Conservation (phyloP, 805 yeast species). For the Pichia exigua region DNA sequence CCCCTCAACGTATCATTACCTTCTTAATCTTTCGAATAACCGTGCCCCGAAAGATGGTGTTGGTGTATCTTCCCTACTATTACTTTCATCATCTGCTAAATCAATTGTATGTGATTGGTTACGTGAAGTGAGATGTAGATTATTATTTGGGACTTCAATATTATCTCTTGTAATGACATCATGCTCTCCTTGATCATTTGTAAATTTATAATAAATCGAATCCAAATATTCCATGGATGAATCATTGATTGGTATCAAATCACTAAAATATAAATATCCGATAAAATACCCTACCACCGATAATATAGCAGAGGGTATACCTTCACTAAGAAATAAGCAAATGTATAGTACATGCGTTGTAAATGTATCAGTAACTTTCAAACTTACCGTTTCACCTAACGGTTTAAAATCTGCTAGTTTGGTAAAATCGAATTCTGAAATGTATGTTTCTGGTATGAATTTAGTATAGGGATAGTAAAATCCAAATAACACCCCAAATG, state of each 20-base stretch:
- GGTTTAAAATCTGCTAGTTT: conserved; percentile 14
- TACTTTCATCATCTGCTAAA: conserved; percentile 1
- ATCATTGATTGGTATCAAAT: conserved; percentile 36
- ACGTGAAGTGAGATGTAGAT: conserved; percentile 13
- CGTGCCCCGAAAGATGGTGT: conserved; percentile 56
- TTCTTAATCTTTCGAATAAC: conserved; percentile 51
- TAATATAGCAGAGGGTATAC: conserved; percentile 30
- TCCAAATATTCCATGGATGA: conserved; percentile 19
- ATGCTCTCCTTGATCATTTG: conserved; percentile 6
- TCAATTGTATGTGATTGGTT: conserved; percentile 11
- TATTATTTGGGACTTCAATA: conserved; percentile 6
- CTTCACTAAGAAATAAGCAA: conserved; percentile 33
- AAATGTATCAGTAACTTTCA: conserved; percentile 13
- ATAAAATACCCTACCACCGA: conserved; percentile 36
- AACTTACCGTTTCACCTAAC: conserved; percentile 26
- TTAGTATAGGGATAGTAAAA: conserved; percentile 33
- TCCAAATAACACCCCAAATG: conserved; percentile 33
- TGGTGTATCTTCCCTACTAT: conserved; percentile 46
- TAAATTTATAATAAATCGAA: conserved; percentile 12
- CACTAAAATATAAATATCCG: conserved; percentile 37
- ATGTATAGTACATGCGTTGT: conserved; percentile 4
- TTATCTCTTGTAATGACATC: conserved; percentile 4
- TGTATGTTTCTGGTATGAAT: conserved; percentile 34
- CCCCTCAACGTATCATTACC: conserved; percentile 4
- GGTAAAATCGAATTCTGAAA: conserved; percentile 30